Base-by-base conservation (phyloP, 2,329 filamentous ascomycete species). In the Alternaria triticimaculans region DNA sequence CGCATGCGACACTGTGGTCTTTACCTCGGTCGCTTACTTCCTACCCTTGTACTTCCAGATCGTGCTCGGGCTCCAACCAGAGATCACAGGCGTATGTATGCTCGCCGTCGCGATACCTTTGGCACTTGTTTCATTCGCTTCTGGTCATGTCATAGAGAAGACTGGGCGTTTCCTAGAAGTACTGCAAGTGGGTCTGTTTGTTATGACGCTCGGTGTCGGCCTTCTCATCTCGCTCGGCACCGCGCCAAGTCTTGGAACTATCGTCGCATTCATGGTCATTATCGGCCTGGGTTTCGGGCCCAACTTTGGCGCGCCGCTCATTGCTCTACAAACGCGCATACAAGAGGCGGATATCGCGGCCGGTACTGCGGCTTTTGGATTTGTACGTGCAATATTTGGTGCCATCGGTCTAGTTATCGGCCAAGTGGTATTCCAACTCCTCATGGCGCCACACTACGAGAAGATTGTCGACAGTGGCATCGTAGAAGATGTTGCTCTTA, bases 41-140 rank as follows among this genome's bases (percentile, higher is more conserved):
- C 81, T 94, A 2, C 92, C 92, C 0, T 83, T 93, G 0, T 93
- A 91, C 78, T 92, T 92, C 63, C 92, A 94, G 76, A 85, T 89
- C 11, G 89, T 90, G 0, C 85, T 89, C 3, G 83, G 84, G n/a
- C 85, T 85, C 1, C 90, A 0, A 81, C 90, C 43, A n/a, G 26
- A 30, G 14, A 81, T 82, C 11, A 89, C 88, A 0, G 85, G 84
- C 60, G 67, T 90, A 0, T 85, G 89, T 26, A 84, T 91, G 46
- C 82, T 93, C 1, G 89, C 90, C 0, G 84, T 89, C 26, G 87
- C 76, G 0, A 63, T 82, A 18, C 76, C 78, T 0, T 81, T 85
- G 54, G 83, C 86, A 1, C 58, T 81, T 5, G 73, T 82, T 0
- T 84, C 81, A n/a, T 80, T 87, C 18, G 53, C 78, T 2, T 80